These are phyloP conservation scores for Paramecium sexaurelia DNA, from an alignment of 73 alveolate species.

Conservation along the genomic window DNA sequence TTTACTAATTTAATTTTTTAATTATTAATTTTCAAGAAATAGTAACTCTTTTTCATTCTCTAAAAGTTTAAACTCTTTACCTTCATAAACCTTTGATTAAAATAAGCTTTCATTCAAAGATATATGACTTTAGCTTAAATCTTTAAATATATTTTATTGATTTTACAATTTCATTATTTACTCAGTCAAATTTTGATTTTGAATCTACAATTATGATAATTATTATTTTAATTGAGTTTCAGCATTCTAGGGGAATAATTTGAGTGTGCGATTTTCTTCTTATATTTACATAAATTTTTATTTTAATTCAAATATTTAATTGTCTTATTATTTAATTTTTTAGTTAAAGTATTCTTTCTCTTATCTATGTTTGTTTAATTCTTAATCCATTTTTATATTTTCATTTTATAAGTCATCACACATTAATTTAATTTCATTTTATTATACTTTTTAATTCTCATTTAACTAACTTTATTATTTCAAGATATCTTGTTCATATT, in stretches of 20 bases:
- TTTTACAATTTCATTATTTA: not conserved
- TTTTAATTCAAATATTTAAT: not conserved
- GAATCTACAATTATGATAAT: not conserved
- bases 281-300: not conserved
- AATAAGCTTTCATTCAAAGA: slow-evolving; percentile 7
- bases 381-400: not conserved
- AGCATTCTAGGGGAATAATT: not conserved
- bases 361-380: not conserved
- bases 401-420: not conserved
- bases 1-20: not conserved
- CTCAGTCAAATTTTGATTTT: not conserved
- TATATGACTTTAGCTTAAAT: not conserved
- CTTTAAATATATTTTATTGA: not conserved
- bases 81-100: not conserved
- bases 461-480: not conserved
- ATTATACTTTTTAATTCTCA: not conserved
- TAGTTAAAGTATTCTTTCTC: not conserved
- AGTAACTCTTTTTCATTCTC: not conserved
- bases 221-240: not conserved
- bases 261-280: not conserved
- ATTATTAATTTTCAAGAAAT: not conserved
- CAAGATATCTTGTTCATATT: not conserved
- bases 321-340: not conserved
- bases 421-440: not conserved
- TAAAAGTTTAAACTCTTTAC: not conserved